Evolutionary conservation across 164 flowering plant genomes (phyloP).

Genomic region (Aristolochia fimbriata): DNA sequence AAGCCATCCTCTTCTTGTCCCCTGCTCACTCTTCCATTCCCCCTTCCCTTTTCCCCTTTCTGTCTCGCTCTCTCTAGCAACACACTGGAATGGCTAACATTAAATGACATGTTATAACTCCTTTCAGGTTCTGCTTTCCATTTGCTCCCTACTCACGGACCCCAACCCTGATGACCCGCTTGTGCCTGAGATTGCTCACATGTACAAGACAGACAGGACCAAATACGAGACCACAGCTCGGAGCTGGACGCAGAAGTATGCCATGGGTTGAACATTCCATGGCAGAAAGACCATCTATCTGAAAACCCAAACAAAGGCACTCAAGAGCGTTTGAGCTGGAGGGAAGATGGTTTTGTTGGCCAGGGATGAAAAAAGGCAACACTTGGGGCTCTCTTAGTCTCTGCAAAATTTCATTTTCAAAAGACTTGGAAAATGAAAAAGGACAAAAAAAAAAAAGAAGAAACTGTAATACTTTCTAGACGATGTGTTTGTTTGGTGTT

Average conservation of each 20-base stretch:
- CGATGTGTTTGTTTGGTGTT: neutral
- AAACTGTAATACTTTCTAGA: slow-evolving; percentile 3
- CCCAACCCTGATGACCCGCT: slow-evolving; percentile 83
- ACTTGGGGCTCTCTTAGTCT: neutral
- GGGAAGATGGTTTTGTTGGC: neutral
- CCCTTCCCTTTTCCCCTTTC: neutral
- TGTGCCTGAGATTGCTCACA: slow-evolving; percentile 84
- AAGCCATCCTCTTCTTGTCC: neutral
- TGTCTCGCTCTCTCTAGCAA: neutral
- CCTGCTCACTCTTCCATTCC: too few relatives aligned
- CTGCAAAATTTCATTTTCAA: neutral
- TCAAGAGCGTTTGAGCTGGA: neutral
- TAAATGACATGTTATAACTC: too few relatives aligned
- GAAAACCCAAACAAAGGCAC: neutral
- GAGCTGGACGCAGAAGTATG: slow-evolving; percentile 89
- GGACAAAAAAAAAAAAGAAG: neutral
- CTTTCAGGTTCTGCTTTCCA: slow-evolving; percentile 63
- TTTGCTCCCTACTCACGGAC: slow-evolving; percentile 67
- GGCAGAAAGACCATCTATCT: neutral
- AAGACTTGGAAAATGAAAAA: slow-evolving; percentile 4
- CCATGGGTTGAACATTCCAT: slow-evolving; percentile 48
- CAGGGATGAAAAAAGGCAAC: neutral
- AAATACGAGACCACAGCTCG: slow-evolving; percentile 79
- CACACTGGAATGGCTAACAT: neutral
- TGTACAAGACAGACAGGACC: slow-evolving; percentile 73